Evolutionary conservation across 441 rosid genomes (phyloP).

Genomic region (Syzygium malaccense): DNA sequence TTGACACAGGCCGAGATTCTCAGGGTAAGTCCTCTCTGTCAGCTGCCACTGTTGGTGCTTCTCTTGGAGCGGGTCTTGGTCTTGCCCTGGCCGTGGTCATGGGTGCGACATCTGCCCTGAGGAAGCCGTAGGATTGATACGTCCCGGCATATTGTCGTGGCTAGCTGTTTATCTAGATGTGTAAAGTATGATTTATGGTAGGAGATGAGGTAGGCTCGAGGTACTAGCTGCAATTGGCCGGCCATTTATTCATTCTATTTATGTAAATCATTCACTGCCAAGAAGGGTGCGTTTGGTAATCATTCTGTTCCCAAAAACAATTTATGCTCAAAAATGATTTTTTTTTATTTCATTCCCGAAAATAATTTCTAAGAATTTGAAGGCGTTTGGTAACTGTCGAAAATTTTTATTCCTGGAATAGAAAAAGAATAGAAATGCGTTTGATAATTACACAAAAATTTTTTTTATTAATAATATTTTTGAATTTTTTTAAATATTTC

Average conservation of each 20-base stretch:
- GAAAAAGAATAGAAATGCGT: no score
- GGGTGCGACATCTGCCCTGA: constrained; percentile 96
- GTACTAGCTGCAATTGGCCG: not conserved
- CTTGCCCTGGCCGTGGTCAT: constrained; percentile 87
- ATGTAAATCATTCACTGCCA: constrained; percentile 9
- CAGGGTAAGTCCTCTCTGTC: constrained; percentile 58
- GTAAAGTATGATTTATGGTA: not conserved
- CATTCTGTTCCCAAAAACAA: no score
- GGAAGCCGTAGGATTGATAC: constrained; percentile 56
- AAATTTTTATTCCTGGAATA: no score
- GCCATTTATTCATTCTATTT: constrained; percentile 19
- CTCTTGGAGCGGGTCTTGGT: constrained; percentile 89
- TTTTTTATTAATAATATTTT: no score
- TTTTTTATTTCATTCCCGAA: no score
- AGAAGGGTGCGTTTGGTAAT: not conserved
- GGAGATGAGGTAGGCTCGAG: not conserved
- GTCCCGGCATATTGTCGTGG: not conserved
- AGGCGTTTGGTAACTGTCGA: no score
- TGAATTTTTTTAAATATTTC: no score
- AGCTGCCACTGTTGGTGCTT: constrained; percentile 92
- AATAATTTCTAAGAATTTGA: no score
- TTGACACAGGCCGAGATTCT: constrained; percentile 27
- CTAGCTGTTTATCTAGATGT: not conserved
- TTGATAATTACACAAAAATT: no score
- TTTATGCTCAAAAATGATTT: no score